A percentile compares a stretch with the other conserved stretches of the same genome.
Conservation (phyloP, 2,329 filamentous ascomycete species). For the Venturia nashicola region DNA sequence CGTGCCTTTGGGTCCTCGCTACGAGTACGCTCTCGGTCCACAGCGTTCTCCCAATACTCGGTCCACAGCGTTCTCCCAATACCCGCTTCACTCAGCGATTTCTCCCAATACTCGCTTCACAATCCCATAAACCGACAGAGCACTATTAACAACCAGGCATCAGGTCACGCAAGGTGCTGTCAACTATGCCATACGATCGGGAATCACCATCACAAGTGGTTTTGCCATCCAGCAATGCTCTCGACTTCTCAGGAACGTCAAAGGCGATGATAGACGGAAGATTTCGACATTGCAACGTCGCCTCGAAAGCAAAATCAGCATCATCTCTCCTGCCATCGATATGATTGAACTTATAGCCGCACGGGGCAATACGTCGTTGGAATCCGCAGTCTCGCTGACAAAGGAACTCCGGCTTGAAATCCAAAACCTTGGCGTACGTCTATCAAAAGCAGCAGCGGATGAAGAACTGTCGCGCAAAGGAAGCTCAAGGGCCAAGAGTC, state of each 20-base stretch:
- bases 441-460: conserved; percentile 56
- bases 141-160: neutral
- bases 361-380: conserved; percentile 66
- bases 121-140: neutral
- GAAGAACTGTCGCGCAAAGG: conserved; percentile 41
- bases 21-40: no score
- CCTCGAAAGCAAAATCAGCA: conserved; percentile 77
- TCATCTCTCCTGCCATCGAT: conserved; percentile 82
- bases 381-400: conserved; percentile 73
- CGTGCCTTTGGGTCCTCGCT: no score
- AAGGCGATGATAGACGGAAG: conserved; percentile 60
- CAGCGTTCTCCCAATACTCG: no score
- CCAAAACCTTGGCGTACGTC: conserved; percentile 60
- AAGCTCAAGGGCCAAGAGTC: conserved; percentile 34
- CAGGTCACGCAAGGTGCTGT: conserved; percentile 66
- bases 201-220: conserved; percentile 70
- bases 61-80: no score
- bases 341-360: conserved; percentile 81
- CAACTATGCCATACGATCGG: conserved; percentile 81
- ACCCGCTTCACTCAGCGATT: neutral
- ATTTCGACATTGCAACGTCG: conserved; percentile 59
- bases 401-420: conserved; percentile 77
- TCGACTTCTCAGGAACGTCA: conserved; percentile 62
- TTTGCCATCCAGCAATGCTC: conserved; percentile 78
- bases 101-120: no score